These are phyloP conservation scores for Trametes sanguinea DNA, from an alignment of 768 basidiomycete genomes.

Conservation along the genomic window DNA sequence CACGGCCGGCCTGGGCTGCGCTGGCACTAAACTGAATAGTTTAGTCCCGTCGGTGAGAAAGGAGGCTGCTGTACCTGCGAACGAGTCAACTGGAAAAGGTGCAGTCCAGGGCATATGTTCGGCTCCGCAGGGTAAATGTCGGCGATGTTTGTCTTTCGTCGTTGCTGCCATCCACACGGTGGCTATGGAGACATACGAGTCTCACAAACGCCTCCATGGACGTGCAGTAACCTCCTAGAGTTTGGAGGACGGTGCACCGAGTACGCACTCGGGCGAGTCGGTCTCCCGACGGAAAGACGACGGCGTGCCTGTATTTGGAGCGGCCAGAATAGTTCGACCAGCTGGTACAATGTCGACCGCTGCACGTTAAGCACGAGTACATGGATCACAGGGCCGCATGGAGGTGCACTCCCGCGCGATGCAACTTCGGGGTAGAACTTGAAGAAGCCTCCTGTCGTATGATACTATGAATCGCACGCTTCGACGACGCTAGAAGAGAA, in stretches of 20 bases:
- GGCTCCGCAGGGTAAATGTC: constrained; percentile 9
- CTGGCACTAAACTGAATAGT: not conserved
- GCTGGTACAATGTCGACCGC: not conserved
- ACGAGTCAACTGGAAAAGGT: not conserved
- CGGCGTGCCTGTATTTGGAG: constrained; percentile 11
- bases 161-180: not conserved
- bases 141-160: not conserved
- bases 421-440: too few relatives aligned
- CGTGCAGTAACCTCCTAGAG: not conserved
- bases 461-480: not conserved
- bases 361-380: not conserved
- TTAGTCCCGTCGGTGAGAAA: not conserved
- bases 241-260: not conserved
- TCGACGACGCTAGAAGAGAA: constrained; percentile 11
- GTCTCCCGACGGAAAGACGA: constrained; percentile 13
- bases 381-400: not conserved
- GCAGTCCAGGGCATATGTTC: not conserved
- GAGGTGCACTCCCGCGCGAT: too few relatives aligned
- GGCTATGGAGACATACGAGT: too few relatives aligned
- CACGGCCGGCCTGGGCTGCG: not conserved
- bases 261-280: not conserved
- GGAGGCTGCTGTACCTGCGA: not conserved
- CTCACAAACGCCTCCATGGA: not conserved
- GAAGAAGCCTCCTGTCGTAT: not conserved
- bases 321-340: constrained; percentile 8